Conservation (phyloP, 2,329 filamentous ascomycete genomes). For the Colletotrichum graminicola region DNA sequence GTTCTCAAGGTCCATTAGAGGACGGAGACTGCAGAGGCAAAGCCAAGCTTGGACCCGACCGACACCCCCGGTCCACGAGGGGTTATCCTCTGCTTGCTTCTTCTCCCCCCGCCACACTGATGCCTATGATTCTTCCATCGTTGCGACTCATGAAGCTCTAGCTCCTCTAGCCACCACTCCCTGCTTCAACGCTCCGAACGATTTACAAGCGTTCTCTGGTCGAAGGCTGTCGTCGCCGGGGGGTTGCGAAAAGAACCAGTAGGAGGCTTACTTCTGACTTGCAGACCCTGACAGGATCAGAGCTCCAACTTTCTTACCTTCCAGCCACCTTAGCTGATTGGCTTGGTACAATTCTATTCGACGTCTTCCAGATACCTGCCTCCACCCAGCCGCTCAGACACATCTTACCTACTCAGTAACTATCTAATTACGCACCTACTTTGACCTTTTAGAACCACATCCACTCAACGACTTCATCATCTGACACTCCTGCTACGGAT, state of each 20-base stretch:
- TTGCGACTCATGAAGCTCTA: slow-evolving; percentile 42
- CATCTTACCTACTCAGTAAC: slow-evolving; percentile 4
- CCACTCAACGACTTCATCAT: slow-evolving; percentile 46
- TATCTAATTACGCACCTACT: not conserved
- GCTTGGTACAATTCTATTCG: slow-evolving; percentile 21
- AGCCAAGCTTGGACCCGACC: slow-evolving; percentile 15
- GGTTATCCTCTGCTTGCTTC: slow-evolving; percentile 26
- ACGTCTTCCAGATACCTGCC: slow-evolving; percentile 7
- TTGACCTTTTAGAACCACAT: slow-evolving; percentile 44
- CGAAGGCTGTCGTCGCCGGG: not conserved
- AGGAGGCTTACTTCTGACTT: not conserved
- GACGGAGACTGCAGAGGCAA: too few relatives aligned
- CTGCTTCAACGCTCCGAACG: slow-evolving; percentile 1
- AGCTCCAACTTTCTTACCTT: slow-evolving; percentile 32
- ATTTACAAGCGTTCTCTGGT: not conserved
- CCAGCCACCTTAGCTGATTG: slow-evolving; percentile 11
- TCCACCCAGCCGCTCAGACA: slow-evolving; percentile 19
- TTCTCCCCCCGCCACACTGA: slow-evolving; percentile 31
- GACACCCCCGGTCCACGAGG: slow-evolving; percentile 27
- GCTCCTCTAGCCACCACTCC: slow-evolving; percentile 39
- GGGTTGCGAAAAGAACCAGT: slow-evolving; percentile 1
- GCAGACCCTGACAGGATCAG: slow-evolving; percentile 7
- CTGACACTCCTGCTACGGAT: slow-evolving; percentile 34
- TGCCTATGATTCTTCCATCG: slow-evolving; percentile 49
- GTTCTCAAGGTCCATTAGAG: too few relatives aligned